Evolutionary conservation across 1,139 yeast species (phyloP).

Genomic region (Yamadazyma blattariae): DNA sequence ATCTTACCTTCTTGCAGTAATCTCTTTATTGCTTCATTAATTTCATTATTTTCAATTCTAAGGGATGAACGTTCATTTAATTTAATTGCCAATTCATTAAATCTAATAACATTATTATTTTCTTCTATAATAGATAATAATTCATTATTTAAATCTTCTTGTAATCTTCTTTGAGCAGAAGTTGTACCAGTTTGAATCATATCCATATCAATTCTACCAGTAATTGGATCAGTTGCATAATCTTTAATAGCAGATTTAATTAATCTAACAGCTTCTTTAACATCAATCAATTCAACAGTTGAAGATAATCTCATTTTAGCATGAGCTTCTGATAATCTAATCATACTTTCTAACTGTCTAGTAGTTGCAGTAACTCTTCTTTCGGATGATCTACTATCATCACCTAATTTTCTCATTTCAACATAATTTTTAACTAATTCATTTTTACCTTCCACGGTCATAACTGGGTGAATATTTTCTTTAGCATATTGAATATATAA

Average conservation of each 20-base stretch:
- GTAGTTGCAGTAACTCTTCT: conserved; percentile 97
- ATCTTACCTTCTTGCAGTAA: conserved; percentile 76
- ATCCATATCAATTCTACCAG: conserved; percentile 97
- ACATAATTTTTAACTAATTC: conserved; percentile 90
- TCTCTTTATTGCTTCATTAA: conserved; percentile 65
- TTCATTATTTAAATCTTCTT: conserved; percentile 69
- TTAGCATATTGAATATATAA: conserved; percentile 90
- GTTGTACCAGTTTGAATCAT: conserved; percentile 95
- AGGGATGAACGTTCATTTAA: conserved; percentile 69
- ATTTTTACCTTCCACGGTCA: conserved; percentile 76
- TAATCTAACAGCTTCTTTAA: conserved; percentile 89
- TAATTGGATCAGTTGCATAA: conserved; percentile 95
- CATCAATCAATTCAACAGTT: conserved; percentile 74
- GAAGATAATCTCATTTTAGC: conserved; percentile 89
- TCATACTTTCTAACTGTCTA: conserved; percentile 93
- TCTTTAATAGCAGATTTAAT: conserved; percentile 94
- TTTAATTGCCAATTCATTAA: conserved; percentile 58
- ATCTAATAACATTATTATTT: conserved; percentile 46
- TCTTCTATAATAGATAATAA: conserved; percentile 49
- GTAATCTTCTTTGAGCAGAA: conserved; percentile 76
- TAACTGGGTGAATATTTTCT: conserved; percentile 71
- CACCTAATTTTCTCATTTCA: conserved; percentile 92
- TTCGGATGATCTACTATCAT: conserved; percentile 81
- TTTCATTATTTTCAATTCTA: conserved; percentile 67
- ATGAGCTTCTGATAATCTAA: conserved; percentile 91